A percentile compares a stretch with the other conserved stretches of the same genome.
Conservation (phyloP, 2,329 filamentous ascomycete species). For the Pezicula carpinea region DNA sequence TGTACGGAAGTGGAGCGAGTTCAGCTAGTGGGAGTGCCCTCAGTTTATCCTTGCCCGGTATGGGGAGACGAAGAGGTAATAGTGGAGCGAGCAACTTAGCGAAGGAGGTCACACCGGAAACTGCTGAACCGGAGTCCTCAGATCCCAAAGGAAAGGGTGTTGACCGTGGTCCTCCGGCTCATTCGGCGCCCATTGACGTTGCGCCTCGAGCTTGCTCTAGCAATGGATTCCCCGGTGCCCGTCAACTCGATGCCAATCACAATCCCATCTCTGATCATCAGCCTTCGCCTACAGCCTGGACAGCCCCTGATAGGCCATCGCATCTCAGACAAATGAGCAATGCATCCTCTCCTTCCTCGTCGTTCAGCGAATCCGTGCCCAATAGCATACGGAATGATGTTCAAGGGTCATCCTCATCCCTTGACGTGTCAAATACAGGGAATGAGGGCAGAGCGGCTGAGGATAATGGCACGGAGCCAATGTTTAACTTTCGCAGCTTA, state of each 20-base stretch:
- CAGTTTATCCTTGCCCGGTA: conserved; percentile 47
- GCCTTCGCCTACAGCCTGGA: conserved; percentile 34
- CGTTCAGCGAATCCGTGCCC: conserved; percentile 61
- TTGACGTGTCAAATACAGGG: conserved; percentile 48
- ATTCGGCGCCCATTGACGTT: conserved; percentile 18
- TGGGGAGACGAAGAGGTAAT: conserved; percentile 53
- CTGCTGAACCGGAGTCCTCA: conserved; percentile 25
- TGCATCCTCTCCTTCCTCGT: conserved; percentile 79
- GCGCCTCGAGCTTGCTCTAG: conserved; percentile 9
- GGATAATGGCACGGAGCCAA: conserved; percentile 55
- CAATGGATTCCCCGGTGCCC: conserved; percentile 15
- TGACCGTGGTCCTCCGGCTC: conserved; percentile 42
- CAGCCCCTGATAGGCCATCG: conserved; percentile 57
- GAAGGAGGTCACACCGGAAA: conserved; percentile 48
- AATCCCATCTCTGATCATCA: conserved; percentile 30
- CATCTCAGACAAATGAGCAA: conserved; percentile 82
- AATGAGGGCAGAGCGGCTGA: conserved; percentile 38
- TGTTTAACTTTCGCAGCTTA: conserved; percentile 89
- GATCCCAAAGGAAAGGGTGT: conserved; percentile 64
- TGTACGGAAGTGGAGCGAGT: conserved; percentile 38
- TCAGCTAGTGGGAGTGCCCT: conserved; percentile 61
- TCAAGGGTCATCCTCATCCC: conserved; percentile 36
- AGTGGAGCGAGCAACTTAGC: conserved; percentile 56
- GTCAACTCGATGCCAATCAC: conserved; percentile 16
- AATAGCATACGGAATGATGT: conserved; percentile 35